Evolutionary conservation across 148 eudicot species (phyloP).

Genomic region (Chenopodium quinoa): DNA sequence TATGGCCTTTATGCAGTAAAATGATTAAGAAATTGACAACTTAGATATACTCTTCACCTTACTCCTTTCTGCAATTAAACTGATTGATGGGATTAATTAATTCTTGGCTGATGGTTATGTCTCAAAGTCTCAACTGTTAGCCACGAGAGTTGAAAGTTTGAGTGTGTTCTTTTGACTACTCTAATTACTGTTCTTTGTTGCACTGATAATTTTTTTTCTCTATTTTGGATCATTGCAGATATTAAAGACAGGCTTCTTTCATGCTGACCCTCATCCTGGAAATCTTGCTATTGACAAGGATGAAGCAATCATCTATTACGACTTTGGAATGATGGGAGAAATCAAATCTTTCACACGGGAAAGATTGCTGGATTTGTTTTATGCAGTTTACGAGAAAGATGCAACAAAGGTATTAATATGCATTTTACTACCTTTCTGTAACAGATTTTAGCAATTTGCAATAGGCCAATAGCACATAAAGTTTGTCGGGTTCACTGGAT

Average conservation of each 20-base stretch:
- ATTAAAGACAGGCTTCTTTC: constrained; percentile 94
- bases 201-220: not conserved
- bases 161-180: not conserved
- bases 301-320: constrained; percentile 92
- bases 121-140: not conserved
- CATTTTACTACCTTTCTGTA: not conserved
- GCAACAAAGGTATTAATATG: constrained; percentile 72
- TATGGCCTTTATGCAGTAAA: not conserved
- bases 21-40: not conserved
- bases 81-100: not conserved
- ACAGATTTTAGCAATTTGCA: not conserved
- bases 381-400: constrained; percentile 91
- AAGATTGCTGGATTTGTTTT: constrained; percentile 82
- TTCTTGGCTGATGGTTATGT: not conserved
- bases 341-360: constrained; percentile 86
- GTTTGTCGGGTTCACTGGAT: not conserved
- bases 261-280: constrained; percentile 99
- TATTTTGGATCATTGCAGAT: constrained; percentile 46
- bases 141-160: not conserved
- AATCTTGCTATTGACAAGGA: constrained; percentile 95
- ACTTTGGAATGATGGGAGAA: constrained; percentile 99
- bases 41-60: too few relatives aligned
- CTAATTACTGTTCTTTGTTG: not conserved
- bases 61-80: not conserved
- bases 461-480: not conserved